Conservation (phyloP, 164 flowering plant species). For the Taxillus chinensis region DNA sequence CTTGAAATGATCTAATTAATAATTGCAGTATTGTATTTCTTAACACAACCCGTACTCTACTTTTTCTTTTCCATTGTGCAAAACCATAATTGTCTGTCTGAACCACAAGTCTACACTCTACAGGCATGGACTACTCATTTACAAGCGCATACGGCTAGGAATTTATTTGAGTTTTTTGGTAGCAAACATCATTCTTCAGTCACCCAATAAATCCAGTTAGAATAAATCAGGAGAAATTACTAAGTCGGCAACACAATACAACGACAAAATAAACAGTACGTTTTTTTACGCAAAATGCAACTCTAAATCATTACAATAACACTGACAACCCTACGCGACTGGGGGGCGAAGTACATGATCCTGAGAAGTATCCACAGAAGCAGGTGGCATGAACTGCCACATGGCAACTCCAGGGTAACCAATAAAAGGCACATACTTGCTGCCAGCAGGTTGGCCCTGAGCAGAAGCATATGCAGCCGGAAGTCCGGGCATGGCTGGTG, state of each 20-base stretch:
- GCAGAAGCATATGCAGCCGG: constrained; percentile 23
- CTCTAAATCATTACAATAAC: constrained; percentile 10
- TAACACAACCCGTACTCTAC: no score
- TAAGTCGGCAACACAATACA: constrained; percentile 5
- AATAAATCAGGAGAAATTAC: constrained; percentile 10
- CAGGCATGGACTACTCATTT: constrained; percentile 6
- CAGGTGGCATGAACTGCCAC: constrained; percentile 99
- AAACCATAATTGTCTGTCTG: no score
- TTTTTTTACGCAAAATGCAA: constrained; percentile 7
- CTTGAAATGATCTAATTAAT: no score
- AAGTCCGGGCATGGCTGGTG: constrained; percentile 39
- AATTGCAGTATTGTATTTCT: no score
- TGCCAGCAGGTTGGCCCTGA: constrained; percentile 55
- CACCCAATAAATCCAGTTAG: constrained; percentile 23
- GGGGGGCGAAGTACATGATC: constrained; percentile 93
- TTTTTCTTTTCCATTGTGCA: no score
- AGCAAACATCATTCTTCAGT: neutral
- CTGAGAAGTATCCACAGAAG: constrained; percentile 87
- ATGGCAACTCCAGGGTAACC: constrained; percentile 86
- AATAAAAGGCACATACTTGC: constrained; percentile 66
- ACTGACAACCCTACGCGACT: constrained; percentile 48
- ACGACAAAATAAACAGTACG: constrained; percentile 8
- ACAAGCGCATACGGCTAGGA: constrained; percentile 15
- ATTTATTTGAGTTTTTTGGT: constrained; percentile 6
- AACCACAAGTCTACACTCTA: no score